Conservation (phyloP, 495 filamentous ascomycete species). For the Aspergillus heteromorphus region DNA sequence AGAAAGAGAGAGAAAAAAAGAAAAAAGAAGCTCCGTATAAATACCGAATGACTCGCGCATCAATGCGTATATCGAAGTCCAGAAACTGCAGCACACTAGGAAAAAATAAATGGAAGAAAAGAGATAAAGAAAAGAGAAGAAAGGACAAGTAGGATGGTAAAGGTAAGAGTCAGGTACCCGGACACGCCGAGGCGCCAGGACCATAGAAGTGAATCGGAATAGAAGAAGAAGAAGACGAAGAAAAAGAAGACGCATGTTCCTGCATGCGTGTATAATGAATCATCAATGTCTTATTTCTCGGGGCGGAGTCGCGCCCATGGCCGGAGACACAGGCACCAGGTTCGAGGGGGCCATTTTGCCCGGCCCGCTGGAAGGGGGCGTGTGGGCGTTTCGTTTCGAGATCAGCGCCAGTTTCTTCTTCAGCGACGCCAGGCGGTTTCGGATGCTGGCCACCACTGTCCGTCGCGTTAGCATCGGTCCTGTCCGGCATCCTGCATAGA, state of each 20-base stretch:
- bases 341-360: constrained; percentile 30
- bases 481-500: neutral
- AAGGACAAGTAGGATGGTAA: neutral
- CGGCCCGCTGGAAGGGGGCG: constrained; percentile 29
- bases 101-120: constrained; percentile 2
- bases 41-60: constrained; percentile 1
- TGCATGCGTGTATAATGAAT: constrained; percentile 12
- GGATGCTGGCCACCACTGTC: constrained; percentile 57
- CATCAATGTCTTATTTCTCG: constrained; percentile 21
- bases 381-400: constrained; percentile 48
- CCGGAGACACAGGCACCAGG: constrained; percentile 22
- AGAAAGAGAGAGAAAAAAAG: too few relatives aligned
- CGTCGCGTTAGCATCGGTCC: constrained; percentile 27
- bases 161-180: too few relatives aligned
- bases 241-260: constrained; percentile 7
- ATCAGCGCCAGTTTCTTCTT: constrained; percentile 54
- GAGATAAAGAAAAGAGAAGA: constrained; percentile 9
- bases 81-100: neutral
- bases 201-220: constrained; percentile 4
- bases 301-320: constrained; percentile 28
- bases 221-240: too few relatives aligned
- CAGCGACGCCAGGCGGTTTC: constrained; percentile 47
- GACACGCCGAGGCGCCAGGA: too few relatives aligned
- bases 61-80: constrained; percentile 2
- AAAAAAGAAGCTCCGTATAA: neutral